Evolutionary conservation across 1,139 yeast species (phyloP), one percentile per base, ranked within the genome.

Genomic region (Arxiozyma telluris): DNA sequence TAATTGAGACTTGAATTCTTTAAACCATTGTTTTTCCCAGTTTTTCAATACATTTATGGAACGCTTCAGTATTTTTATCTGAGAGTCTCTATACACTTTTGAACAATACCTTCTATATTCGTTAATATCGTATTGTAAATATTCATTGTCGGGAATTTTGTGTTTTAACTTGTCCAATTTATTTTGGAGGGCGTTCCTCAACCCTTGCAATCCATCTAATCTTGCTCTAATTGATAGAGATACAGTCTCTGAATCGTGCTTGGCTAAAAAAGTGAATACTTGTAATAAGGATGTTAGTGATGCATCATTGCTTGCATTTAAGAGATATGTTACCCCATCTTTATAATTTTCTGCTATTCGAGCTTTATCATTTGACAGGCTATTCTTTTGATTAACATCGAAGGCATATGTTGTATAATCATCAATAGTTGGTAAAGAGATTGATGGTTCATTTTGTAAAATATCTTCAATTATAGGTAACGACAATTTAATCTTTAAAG

Each of bases 401-500:
- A 71, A 72, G 3, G 75, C 74, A 60, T 64, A 71, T 21, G 70
- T 65, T 0, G 76, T 71, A 51, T 71, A 73, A 50, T 72, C 74
- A 20, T 68, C 71, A 27, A 72, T 74, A 1, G 71, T 69, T 0
- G 85, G 84, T 34, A 83, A 64, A 27, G 69, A 62, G 1, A 83
- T 68, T 0, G 77, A 77, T 58, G 74, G 68, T 6, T 61, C 60
- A 15, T 54, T 48, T 50, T 71, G 64, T 21, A 64, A 25, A 34
- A 81, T 68, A 15, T 68, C 51, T 2, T 56, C 51, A 1, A 70
- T 54, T 1, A 59, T 53, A 1, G 62, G 71, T 9, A 61, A 55
- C 0, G 84, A 81, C 18, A 78, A 71, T 63, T 75, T 81, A 58
- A 81, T 74, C 61, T 75, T 78, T 53, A 81, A 71, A 0, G 86